Evolutionary conservation across 345 rosid species (phyloP).

Genomic region (Syzygium grande): DNA sequence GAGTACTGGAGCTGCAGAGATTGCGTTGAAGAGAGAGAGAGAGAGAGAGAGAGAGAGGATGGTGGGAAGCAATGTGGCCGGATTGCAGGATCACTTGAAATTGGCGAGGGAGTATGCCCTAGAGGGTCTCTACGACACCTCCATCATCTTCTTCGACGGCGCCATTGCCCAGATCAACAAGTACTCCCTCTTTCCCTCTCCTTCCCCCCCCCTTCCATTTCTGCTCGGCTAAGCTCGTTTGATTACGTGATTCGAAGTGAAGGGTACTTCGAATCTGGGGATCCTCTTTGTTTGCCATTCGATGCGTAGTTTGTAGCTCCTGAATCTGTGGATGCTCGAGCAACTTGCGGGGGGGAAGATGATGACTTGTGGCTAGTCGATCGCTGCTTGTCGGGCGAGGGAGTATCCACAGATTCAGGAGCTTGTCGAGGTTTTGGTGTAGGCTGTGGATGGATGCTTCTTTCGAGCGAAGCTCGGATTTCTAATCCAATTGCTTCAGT

Average conservation of each 20-base stretch:
- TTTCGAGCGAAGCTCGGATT: not conserved
- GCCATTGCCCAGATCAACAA: slow-evolving; percentile 82
- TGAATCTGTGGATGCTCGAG: not conserved
- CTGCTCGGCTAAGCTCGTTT: not conserved
- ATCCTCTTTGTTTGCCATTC: not conserved
- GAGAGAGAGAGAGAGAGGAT: slow-evolving; percentile 2
- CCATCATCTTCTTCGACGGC: slow-evolving; percentile 94
- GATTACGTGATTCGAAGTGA: not conserved
- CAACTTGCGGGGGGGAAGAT: too few species aligned
- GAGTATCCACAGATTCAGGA: too few species aligned
- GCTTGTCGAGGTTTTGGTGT: not conserved
- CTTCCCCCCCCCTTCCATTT: not conserved
- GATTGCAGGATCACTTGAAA: slow-evolving; percentile 94
- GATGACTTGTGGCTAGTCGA: not conserved
- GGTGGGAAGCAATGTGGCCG: slow-evolving; percentile 22
- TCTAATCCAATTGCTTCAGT: not conserved
- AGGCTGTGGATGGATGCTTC: not conserved
- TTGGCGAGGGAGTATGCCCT: slow-evolving; percentile 91
- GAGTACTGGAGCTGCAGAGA: not conserved
- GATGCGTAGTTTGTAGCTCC: not conserved
- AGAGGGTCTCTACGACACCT: slow-evolving; percentile 92
- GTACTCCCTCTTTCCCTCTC: slow-evolving; percentile 11
- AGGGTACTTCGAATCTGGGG: not conserved
- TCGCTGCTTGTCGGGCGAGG: not conserved
- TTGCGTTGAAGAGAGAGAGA: not conserved